Percentiles rank a stretch among this genome's conserved stretches.
phyloP scores from a whole-genome alignment of 225 moss, liverwort and hornwort genomes.

The Physcomitrium patens region DNA sequence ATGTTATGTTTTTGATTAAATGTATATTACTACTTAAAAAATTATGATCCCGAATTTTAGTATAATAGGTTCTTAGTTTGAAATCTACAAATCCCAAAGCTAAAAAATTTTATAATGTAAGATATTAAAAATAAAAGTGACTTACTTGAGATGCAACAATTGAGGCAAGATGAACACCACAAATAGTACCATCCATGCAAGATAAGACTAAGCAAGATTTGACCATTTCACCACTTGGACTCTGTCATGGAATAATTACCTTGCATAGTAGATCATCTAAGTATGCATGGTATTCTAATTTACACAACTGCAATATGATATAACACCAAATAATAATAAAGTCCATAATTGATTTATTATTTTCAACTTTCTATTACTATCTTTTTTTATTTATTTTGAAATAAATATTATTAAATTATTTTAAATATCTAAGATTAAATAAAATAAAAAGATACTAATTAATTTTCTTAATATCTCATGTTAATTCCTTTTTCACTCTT shows the following conservation, averaged over 20 bases:
- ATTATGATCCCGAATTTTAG: no score
- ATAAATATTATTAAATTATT: no score
- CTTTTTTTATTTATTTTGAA: no score
- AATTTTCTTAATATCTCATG: no score
- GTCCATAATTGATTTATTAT: neutral
- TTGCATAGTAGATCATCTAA: neutral
- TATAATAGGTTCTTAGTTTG: no score
- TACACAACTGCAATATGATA: slow-evolving; percentile 19
- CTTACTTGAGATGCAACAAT: slow-evolving; percentile 16
- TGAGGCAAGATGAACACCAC: neutral
- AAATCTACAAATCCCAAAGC: neutral
- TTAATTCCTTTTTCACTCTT: no score
- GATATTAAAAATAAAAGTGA: neutral
- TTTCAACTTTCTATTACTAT: neutral
- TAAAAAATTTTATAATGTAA: neutral
- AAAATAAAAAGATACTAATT: no score
- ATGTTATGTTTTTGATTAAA: no score
- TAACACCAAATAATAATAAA: neutral
- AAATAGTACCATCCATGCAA: slow-evolving; percentile 15
- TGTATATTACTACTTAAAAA: no score
- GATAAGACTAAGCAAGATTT: neutral
- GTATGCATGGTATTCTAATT: slow-evolving; percentile 13
- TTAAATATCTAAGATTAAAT: no score
- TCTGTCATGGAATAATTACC: neutral
- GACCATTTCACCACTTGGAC: neutral